phyloP scores from a whole-genome alignment of 257 asterid genomes.

The Verbascum thapsus region DNA sequence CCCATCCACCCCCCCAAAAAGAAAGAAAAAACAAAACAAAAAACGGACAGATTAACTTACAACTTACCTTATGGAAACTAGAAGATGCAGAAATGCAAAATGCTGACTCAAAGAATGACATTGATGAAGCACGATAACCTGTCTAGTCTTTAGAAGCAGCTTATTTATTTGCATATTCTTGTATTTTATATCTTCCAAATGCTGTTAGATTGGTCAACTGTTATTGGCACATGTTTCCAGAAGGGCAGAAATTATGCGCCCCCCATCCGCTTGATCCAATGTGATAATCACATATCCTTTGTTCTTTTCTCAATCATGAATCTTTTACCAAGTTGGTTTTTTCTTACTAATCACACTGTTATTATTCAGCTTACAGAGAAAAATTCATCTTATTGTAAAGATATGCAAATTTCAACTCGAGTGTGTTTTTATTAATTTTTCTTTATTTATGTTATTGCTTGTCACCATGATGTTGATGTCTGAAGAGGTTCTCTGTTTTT shows the following conservation, averaged over 20 bases:
- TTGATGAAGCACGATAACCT: background rate
- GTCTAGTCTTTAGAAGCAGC: background rate
- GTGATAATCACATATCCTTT: background rate
- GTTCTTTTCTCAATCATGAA: background rate
- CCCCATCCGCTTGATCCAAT: background rate
- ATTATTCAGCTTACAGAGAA: background rate
- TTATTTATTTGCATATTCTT: conserved; percentile 10
- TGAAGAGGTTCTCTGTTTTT: conserved; percentile 36
- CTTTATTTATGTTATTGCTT: conserved; percentile 27
- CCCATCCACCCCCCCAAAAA: too few relatives aligned
- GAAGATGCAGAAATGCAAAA: background rate
- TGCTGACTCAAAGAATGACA: background rate
- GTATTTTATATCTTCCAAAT: background rate
- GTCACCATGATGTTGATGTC: conserved; percentile 31
- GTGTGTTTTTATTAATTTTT: background rate
- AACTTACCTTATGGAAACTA: background rate
- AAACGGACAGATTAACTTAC: background rate
- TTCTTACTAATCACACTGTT: conserved; percentile 3
- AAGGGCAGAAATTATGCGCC: background rate
- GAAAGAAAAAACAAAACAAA: background rate
- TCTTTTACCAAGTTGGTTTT: background rate
- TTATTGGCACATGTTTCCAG: background rate
- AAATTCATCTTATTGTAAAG: conserved; percentile 14
- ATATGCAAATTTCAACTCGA: conserved; percentile 18
- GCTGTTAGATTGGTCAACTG: conserved; percentile 11